A percentile compares a stretch with the other conserved stretches of the same genome.
Conservation (phyloP, 768 basidiomycete species). For the Tulasnella sp. region DNA sequence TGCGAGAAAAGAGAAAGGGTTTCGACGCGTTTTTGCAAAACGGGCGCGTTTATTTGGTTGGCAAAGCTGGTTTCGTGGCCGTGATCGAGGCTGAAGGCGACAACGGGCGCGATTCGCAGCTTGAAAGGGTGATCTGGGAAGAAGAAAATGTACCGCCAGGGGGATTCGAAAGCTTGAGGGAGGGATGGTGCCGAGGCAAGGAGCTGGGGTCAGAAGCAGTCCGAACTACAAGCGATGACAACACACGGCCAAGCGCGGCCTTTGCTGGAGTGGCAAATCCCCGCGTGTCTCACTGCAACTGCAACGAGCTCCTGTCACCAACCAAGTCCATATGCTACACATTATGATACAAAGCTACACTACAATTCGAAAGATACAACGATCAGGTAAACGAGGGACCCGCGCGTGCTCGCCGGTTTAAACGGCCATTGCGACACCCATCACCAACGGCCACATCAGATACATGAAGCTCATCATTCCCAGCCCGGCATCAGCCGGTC, state of each 20-base stretch:
- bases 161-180: background rate
- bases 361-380: background rate
- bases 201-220: background rate
- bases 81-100: background rate
- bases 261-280: background rate
- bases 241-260: background rate
- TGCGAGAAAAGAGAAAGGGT: background rate
- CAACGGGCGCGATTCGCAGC: background rate
- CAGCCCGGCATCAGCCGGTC: background rate
- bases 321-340: background rate
- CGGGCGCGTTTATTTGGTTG: conserved; percentile 7
- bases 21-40: conserved; percentile 3
- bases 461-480: conserved; percentile 11
- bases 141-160: background rate
- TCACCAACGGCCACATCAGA: background rate
- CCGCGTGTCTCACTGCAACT: background rate
- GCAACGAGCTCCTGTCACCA: background rate
- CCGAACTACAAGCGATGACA: background rate
- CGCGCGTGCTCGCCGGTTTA: background rate
- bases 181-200: background rate
- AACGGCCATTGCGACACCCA: conserved; percentile 11
- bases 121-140: background rate
- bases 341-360: background rate
- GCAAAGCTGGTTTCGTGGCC: background rate
- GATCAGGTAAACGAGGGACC: background rate